Base-by-base conservation (phyloP, 371 early-diverging fungal genomes). In the Syncephalastrum contaminatum region DNA sequence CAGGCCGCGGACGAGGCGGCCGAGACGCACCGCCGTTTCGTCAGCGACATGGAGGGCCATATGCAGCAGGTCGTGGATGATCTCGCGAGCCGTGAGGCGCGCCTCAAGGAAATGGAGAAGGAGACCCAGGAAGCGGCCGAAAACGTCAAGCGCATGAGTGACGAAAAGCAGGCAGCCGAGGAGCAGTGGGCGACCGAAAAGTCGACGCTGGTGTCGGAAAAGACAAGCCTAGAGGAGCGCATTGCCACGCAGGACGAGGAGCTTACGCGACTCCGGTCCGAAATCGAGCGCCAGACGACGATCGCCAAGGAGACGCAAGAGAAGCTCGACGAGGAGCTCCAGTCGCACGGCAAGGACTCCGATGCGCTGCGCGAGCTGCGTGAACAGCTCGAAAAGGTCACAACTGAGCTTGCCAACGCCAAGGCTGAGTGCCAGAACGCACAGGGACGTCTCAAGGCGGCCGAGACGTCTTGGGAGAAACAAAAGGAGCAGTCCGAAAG, bases 401-500 rank as follows among this genome's bases (percentile, higher is more conserved):
- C 43, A 4, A 8, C 30, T 15, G 52, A 62, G 15, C 21, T 62
- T 16, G 46, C 56, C 41, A 47, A 46, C 15, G 45, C 56, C n/a
- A 56, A 56, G 42, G 21, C 48, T 15, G 63, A 63, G 46, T 42
- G 46, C 0, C 25, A 27, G 19, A 24, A 45, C 18, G 46, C 48
- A 12, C 63, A 58, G 45, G 58, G 51, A 27, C 58, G 58, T 12
- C 51, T 63, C 8, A 22, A 47, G n/a, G 27, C 43, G 14, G 54
- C 53, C n/a, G 63, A 63, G 36, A 21, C 50, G 8, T 54, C 57
- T 0, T 54, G 51, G 44, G 43, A 45, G 27, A 49, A 49, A 21
- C 54, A 63, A 10, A 52, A 54, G 43, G 63, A 57, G 48, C 55
- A 63, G 54, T 57, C 48, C 24, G 63, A 53, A 16, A 46, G 21